Evolutionary conservation across 352 stramenopile species (phyloP).

Genomic region (Phytophthora pisi): DNA sequence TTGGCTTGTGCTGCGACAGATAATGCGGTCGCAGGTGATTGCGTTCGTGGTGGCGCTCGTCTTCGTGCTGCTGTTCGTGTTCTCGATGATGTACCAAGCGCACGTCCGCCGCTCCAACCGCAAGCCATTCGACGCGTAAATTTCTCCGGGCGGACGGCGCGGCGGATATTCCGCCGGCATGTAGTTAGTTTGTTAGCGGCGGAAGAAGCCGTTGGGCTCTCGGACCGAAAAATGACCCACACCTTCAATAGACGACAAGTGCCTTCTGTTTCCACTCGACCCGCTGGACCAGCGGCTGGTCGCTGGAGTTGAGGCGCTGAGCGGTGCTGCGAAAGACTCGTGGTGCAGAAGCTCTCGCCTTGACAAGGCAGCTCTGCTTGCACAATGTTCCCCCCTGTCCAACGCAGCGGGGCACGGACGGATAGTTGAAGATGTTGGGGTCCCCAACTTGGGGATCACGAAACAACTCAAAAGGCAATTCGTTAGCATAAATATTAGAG

Average conservation of each 20-base stretch:
- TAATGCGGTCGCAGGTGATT: constrained; percentile 65
- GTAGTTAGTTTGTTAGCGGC: background rate
- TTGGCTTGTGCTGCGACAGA: constrained; percentile 32
- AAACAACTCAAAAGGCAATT: constrained; percentile 16
- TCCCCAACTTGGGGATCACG: too few species aligned
- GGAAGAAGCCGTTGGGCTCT: constrained; percentile 22
- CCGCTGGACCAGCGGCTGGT: constrained; percentile 20
- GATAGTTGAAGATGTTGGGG: constrained; percentile 15
- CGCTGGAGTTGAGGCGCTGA: constrained; percentile 8
- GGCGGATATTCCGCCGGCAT: background rate
- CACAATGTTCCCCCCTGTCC: constrained; percentile 11
- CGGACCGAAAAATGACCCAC: constrained; percentile 11
- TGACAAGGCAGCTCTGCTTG: background rate
- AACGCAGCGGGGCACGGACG: background rate
- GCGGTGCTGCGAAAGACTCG: too few species aligned
- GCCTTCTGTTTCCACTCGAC: constrained; percentile 19
- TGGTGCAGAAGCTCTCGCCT: too few species aligned
- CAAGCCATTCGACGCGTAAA: constrained; percentile 33
- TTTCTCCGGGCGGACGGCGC: background rate
- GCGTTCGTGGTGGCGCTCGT: constrained; percentile 64
- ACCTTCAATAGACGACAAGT: constrained; percentile 22
- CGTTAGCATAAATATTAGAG: constrained; percentile 42
- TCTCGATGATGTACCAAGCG: constrained; percentile 64
- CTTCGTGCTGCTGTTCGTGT: constrained; percentile 55
- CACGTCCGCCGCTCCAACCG: constrained; percentile 35